A percentile compares a stretch with the other conserved stretches of the same genome.
Evolutionary conservation across 805 yeast genomes (phyloP).

Genomic region (Monosporozyma unispora): DNA sequence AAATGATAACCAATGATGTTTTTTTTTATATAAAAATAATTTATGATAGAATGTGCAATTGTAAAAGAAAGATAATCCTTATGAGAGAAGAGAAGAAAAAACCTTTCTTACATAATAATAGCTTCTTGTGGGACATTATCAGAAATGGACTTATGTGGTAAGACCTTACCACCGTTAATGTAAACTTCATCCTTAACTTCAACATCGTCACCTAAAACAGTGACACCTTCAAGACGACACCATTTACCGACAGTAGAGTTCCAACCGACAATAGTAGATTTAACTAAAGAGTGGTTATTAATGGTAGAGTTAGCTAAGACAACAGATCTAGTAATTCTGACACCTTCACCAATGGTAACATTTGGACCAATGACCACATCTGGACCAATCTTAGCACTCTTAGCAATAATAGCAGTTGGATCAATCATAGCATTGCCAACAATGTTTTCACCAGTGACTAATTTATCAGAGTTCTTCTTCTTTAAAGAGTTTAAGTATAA

Average conservation of each 20-base stretch:
- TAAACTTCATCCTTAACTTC: constrained; percentile 96
- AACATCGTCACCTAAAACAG: constrained; percentile 98
- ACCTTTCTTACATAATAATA: constrained; percentile 74
- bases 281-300: constrained; percentile 96
- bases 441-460: constrained; percentile 63
- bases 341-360: constrained; percentile 95
- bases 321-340: constrained; percentile 93
- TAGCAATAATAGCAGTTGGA: constrained; percentile 88
- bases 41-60: neutral
- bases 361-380: constrained; percentile 96
- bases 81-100: neutral
- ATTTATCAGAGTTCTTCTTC: constrained; percentile 64
- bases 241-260: constrained; percentile 95
- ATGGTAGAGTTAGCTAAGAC: constrained; percentile 83
- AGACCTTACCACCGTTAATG: constrained; percentile 98
- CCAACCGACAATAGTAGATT: constrained; percentile 98
- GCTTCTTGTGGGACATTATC: constrained; percentile 95
- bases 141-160: constrained; percentile 96
- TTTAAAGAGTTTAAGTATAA: constrained; percentile 80
- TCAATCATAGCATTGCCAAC: constrained; percentile 90
- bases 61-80: neutral
- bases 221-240: constrained; percentile 97
- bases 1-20: neutral
- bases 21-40: neutral
- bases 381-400: constrained; percentile 94